These are phyloP conservation scores for Penicillium sp. DNA, from an alignment of 2,329 filamentous ascomycete genomes.

Conservation along the genomic window DNA sequence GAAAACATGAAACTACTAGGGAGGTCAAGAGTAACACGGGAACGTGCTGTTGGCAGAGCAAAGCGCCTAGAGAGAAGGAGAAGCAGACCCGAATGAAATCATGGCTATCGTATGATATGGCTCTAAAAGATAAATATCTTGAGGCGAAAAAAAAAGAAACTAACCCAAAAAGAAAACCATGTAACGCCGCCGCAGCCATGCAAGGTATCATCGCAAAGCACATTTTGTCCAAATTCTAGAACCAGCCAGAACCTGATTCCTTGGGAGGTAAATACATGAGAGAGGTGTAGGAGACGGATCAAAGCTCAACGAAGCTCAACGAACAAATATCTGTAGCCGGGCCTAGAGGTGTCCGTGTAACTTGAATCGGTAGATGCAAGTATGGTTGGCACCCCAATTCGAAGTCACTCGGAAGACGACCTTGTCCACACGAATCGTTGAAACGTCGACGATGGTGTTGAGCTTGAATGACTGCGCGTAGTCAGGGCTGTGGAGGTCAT, in stretches of 20 bases:
- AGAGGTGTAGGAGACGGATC: conserved; percentile 2
- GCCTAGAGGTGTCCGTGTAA: conserved; percentile 41
- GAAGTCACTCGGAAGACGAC: conserved; percentile 45
- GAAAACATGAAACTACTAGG: background rate
- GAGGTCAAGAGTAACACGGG: background rate
- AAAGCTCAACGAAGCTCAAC: background rate
- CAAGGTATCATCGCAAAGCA: conserved; percentile 25
- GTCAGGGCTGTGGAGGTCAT: conserved; percentile 36
- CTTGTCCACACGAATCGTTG: conserved; percentile 37
- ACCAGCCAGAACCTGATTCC: background rate
- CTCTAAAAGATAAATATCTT: background rate
- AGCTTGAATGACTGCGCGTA: conserved; percentile 43
- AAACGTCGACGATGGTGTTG: conserved; percentile 40
- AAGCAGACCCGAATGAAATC: background rate
- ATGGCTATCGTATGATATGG: conserved; percentile 6
- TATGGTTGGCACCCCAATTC: conserved; percentile 47
- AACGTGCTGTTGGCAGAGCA: no score
- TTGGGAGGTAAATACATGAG: conserved; percentile 1
- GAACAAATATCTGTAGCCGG: background rate
- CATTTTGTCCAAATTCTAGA: conserved; percentile 6
- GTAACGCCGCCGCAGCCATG: conserved; percentile 19
- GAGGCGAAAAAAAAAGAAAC: background rate
- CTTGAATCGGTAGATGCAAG: conserved; percentile 49
- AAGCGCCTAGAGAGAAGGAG: no score
- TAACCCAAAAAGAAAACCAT: conserved; percentile 1